A percentile compares a stretch with the other conserved stretches of the same genome.
These are phyloP conservation scores for Eurotiales sp. DNA, from an alignment of 2,329 filamentous ascomycete species.

Conservation along the genomic window DNA sequence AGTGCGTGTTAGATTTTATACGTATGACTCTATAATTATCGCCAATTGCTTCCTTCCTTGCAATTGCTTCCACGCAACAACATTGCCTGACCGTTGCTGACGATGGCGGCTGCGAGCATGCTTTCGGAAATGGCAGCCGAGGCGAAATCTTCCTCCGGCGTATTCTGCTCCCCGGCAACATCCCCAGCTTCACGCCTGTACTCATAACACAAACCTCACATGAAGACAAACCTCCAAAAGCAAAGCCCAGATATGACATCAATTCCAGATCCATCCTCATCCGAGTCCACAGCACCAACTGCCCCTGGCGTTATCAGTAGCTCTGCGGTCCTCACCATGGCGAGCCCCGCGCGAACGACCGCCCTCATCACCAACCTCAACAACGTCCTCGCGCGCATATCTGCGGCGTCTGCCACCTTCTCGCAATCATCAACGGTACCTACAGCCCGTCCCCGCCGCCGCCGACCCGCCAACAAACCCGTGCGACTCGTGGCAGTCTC, in stretches of 20 bases:
- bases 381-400: conserved; percentile 57
- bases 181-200: background rate
- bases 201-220: too few species aligned
- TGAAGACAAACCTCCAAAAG: too few species aligned
- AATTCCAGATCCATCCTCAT: background rate
- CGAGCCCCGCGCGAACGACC: conserved; percentile 56
- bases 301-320: background rate
- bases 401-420: conserved; percentile 27
- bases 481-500: conserved; percentile 85
- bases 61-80: background rate
- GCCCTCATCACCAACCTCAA: conserved; percentile 61
- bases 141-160: background rate
- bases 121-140: background rate
- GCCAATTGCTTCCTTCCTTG: background rate
- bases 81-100: background rate
- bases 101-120: background rate
- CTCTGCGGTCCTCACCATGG: background rate
- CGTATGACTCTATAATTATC: background rate
- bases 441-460: background rate
- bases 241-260: background rate
- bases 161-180: background rate
- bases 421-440: conserved; percentile 33
- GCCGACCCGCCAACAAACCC: conserved; percentile 16
- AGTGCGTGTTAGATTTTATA: background rate
- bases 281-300: background rate